A percentile compares a stretch with the other conserved stretches of the same genome.
These are phyloP conservation scores for Fusarium drepaniforme DNA, from an alignment of 2,329 filamentous ascomycete genomes.

Conservation along the genomic window DNA sequence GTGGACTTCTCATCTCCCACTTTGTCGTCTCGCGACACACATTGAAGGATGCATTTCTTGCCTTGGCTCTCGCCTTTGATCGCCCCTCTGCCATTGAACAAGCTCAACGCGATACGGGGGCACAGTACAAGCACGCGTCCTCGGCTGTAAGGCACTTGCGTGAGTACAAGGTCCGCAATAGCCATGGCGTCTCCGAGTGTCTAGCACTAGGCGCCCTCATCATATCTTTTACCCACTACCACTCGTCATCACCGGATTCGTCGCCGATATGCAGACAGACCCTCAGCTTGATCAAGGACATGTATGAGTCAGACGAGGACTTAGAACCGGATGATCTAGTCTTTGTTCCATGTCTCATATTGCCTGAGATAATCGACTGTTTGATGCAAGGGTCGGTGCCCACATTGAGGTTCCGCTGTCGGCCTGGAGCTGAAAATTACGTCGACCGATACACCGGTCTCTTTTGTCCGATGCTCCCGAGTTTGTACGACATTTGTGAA, in stretches of 20 bases:
- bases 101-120: neutral
- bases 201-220: conserved; percentile 34
- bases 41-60: conserved; percentile 35
- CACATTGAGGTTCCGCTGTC: conserved; percentile 32
- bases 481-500: conserved; percentile 41
- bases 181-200: conserved; percentile 27
- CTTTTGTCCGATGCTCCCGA: conserved; percentile 38
- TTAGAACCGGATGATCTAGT: conserved; percentile 6
- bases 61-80: conserved; percentile 25
- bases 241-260: conserved; percentile 20
- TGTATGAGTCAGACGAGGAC: conserved; percentile 20
- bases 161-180: conserved; percentile 16
- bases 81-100: neutral
- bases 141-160: conserved; percentile 30
- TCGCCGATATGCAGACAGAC: conserved; percentile 32
- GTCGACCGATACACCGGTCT: conserved; percentile 45
- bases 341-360: conserved; percentile 37
- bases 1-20: conserved; percentile 26
- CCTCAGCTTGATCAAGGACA: conserved; percentile 33
- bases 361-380: conserved; percentile 42
- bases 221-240: conserved; percentile 31
- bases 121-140: conserved; percentile 28
- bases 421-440: conserved; percentile 1
- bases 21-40: conserved; percentile 13
- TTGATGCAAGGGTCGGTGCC: conserved; percentile 38